Evolutionary conservation across 306 rosid species (phyloP), one percentile per base, ranked within the genome.

Genomic region (Arachis stenosperma): DNA sequence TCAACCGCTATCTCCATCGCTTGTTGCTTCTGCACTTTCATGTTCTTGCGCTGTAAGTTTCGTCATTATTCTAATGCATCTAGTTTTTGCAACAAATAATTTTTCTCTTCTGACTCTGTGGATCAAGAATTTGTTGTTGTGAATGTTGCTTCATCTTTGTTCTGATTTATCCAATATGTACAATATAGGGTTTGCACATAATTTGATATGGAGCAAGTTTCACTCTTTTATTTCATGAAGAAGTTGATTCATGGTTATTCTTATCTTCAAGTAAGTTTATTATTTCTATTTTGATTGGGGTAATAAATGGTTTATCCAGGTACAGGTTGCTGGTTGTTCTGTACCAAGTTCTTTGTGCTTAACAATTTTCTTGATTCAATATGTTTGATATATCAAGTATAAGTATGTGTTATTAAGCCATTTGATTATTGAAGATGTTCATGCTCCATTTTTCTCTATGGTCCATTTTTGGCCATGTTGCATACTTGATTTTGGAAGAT

Each of bases 131-230:
- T 33, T 33, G 36, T 33, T 33, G 2, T 33, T 51, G 2, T 56
- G 61, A 56, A 22, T 56, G 61, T 9, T 56, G n/a, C 61, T 52
- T 53, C 50, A 52, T 37, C 22, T 7, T 52, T 69, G 61, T 14
- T 41, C 61, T 69, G 17, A 53, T 37, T 22, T 68, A 68, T 37
- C 17, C 12, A 53, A 7, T 33, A 14, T 51, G 39, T 50, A 50
- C 2, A 14, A 36, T 68, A 15, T 55, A 53, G 40, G 51, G 12
- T 46, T 46, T 8, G 51, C 11, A 67, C 48, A 36, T 37, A 37
- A 57, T 65, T 14, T 12, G 29, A 10, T 43, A 54, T 39, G 22
- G 51, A 1, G 61, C 2, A 30, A 58, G 63, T 58, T 36, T 60
- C 57, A 40, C 27, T 60, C 22, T 8, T 36, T 60, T 4, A 22